phyloP scores from a whole-genome alignment of 768 basidiomycete species.

The Russula sp. region DNA sequence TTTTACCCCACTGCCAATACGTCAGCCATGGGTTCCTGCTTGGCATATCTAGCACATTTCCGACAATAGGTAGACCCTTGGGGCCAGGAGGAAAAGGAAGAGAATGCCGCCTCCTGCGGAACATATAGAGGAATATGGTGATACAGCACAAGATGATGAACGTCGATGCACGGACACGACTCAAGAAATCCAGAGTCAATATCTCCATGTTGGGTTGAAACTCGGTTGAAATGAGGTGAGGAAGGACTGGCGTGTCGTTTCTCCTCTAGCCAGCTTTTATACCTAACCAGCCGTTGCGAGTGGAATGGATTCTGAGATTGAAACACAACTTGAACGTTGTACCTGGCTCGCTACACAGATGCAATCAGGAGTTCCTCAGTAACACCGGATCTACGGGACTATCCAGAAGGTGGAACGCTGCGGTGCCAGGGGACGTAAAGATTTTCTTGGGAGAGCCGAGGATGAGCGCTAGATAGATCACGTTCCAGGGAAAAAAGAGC shows the following conservation, averaged over 20 bases:
- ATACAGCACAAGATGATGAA: not conserved
- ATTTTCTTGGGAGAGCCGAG: not conserved
- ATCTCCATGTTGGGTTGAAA: not conserved
- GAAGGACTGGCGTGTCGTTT: not conserved
- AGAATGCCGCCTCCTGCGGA: conserved; percentile 2
- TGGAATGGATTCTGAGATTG: too few relatives aligned
- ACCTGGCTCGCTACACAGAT: not conserved
- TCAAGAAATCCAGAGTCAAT: not conserved
- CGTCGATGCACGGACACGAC: not conserved
- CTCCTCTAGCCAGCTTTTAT: conserved; percentile 6
- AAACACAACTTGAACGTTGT: not conserved
- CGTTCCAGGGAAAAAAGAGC: not conserved
- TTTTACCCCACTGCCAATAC: conserved; percentile 24
- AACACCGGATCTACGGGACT: conserved; percentile 1
- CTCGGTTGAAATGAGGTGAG: not conserved
- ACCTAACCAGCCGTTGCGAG: not conserved
- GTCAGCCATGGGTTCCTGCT: conserved; percentile 22
- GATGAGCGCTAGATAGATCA: not conserved
- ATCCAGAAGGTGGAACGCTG: not conserved
- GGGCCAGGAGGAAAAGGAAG: conserved; percentile 28
- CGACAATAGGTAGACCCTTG: conserved; percentile 23
- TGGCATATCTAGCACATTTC: conserved; percentile 26
- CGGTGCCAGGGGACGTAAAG: not conserved
- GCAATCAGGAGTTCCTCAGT: not conserved
- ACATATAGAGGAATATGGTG: not conserved